A percentile compares a stretch with the other conserved stretches of the same genome.
Conservation (phyloP, 352 stramenopile genomes). For the Phytophthora syringae region DNA sequence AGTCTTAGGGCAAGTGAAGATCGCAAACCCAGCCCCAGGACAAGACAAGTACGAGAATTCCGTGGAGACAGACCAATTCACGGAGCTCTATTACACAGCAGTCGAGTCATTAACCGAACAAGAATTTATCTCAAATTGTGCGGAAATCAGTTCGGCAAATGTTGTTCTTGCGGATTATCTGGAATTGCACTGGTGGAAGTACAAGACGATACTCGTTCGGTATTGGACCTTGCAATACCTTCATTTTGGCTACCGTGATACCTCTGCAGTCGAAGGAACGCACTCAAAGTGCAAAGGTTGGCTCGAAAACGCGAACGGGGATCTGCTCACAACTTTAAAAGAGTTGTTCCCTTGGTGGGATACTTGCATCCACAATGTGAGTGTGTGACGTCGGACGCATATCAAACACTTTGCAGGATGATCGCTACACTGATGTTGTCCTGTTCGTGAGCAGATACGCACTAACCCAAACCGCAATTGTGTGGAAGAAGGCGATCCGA, state of each 20-base stretch:
- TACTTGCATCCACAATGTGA: not conserved
- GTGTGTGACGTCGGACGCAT: too few relatives aligned
- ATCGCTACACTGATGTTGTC: conserved; percentile 11
- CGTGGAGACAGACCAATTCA: conserved; percentile 2
- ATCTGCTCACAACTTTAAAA: not conserved
- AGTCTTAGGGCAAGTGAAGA: conserved; percentile 6
- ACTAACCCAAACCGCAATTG: not conserved
- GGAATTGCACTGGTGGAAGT: too few relatives aligned
- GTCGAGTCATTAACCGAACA: not conserved
- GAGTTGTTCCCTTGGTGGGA: conserved; percentile 7
- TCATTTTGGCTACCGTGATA: conserved; percentile 13
- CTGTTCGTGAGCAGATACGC: conserved; percentile 1
- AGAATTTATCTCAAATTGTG: not conserved
- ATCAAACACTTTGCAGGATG: not conserved
- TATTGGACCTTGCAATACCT: conserved; percentile 10
- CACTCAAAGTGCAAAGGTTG: conserved; percentile 14
- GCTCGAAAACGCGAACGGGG: conserved; percentile 1
- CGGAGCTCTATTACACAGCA: conserved; percentile 3
- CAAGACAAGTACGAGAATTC: conserved; percentile 18
- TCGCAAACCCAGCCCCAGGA: conserved; percentile 1
- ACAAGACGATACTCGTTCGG: not conserved
- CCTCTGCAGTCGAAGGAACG: conserved; percentile 5
- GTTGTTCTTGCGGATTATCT: conserved; percentile 3
- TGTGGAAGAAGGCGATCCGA: not conserved
- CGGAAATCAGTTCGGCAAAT: not conserved